phyloP scores from a whole-genome alignment of 306 rosid genomes.

The Crotalaria pallida region DNA sequence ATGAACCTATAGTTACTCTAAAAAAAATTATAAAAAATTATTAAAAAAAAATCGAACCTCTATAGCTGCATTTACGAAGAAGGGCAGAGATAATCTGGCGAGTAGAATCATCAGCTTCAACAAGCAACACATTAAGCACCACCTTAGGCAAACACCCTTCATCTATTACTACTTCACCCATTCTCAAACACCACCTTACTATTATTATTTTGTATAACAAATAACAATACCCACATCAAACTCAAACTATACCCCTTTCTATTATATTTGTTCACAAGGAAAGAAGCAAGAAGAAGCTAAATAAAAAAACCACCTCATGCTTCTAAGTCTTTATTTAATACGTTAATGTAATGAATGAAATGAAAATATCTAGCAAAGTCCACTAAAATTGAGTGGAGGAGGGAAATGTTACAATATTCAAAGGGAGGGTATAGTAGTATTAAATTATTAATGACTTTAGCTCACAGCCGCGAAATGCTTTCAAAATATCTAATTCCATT shows the following conservation, averaged over 20 bases:
- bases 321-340: too few relatives aligned
- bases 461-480: conserved; percentile 39
- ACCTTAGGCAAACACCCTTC: conserved; percentile 39
- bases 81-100: conserved; percentile 70
- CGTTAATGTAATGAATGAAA: neutral
- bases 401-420: conserved; percentile 7
- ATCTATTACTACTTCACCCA: conserved; percentile 41
- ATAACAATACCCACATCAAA: neutral
- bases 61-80: conserved; percentile 72
- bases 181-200: conserved; percentile 29
- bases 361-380: conserved; percentile 26
- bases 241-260: neutral
- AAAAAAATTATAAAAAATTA: neutral
- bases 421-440: neutral
- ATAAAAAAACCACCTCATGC: conserved; percentile 14
- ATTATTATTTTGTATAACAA: neutral
- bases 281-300: neutral
- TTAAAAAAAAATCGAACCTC: conserved; percentile 34
- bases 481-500: conserved; percentile 38
- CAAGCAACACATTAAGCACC: conserved; percentile 46
- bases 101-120: conserved; percentile 79
- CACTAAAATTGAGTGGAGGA: conserved; percentile 28
- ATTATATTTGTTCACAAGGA: neutral
- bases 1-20: too few relatives aligned
- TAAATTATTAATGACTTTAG: neutral